A percentile compares a stretch with the other conserved stretches of the same genome.
These are phyloP conservation scores for Aspergillus fumigatiaffinis DNA, from an alignment of 2,329 filamentous ascomycete genomes.

Conservation along the genomic window DNA sequence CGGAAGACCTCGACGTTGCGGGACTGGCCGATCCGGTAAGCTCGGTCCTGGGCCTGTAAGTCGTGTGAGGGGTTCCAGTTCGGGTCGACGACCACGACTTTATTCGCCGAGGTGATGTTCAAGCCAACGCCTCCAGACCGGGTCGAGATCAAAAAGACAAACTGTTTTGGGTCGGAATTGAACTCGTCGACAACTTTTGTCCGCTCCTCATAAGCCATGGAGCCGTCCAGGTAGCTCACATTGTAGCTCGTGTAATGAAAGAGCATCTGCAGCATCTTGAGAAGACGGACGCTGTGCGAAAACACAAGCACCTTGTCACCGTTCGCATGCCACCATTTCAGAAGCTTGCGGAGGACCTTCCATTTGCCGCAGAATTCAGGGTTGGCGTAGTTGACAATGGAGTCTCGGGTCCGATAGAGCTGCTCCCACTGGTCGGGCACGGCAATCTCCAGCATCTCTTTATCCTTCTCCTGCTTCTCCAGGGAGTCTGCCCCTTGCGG, in stretches of 20 bases:
- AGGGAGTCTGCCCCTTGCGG: constrained; percentile 61
- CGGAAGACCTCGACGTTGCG: constrained; percentile 95
- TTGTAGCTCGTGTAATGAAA: constrained; percentile 88
- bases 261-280: constrained; percentile 78
- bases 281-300: constrained; percentile 80
- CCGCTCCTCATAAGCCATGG: constrained; percentile 77
- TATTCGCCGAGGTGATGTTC: constrained; percentile 97
- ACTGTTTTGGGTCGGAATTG: constrained; percentile 80
- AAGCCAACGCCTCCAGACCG: constrained; percentile 88
- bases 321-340: constrained; percentile 84
- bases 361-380: constrained; percentile 95
- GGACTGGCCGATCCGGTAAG: constrained; percentile 90
- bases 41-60: constrained; percentile 90
- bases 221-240: constrained; percentile 85
- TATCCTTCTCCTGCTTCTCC: constrained; percentile 74
- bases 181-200: constrained; percentile 82
- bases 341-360: constrained; percentile 80
- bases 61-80: constrained; percentile 98
- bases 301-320: constrained; percentile 96
- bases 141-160: constrained; percentile 94
- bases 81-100: constrained; percentile 93
- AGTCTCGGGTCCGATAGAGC: constrained; percentile 71
- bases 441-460: constrained; percentile 68
- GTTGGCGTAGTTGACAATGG: constrained; percentile 75
- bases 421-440: constrained; percentile 71